These are phyloP conservation scores for Amorphotheca resinae DNA, from an alignment of 495 filamentous ascomycete genomes.

Conservation along the genomic window DNA sequence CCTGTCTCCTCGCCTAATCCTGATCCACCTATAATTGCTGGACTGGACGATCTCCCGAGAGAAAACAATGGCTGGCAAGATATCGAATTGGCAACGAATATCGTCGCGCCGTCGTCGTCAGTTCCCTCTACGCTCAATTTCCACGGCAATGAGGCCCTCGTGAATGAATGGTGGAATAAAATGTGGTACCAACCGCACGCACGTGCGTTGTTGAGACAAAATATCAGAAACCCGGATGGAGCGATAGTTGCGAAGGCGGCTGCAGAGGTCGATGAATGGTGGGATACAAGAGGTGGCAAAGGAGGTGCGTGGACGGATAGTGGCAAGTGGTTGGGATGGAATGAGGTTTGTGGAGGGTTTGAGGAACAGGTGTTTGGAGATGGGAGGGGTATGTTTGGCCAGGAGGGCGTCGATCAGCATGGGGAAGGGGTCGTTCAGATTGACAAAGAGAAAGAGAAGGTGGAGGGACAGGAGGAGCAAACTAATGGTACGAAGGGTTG, in stretches of 20 bases:
- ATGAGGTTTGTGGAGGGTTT: constrained; percentile 39
- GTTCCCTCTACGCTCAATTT: constrained; percentile 40
- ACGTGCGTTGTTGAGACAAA: constrained; percentile 37
- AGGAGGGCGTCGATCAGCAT: constrained; percentile 9
- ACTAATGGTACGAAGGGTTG: no score
- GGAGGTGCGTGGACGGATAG: constrained; percentile 50
- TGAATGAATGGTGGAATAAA: constrained; percentile 31
- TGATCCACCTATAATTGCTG: constrained; percentile 26
- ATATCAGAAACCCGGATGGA: constrained; percentile 32
- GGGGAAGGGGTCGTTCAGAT: background rate
- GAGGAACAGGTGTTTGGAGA: constrained; percentile 37
- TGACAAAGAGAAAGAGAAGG: no score
- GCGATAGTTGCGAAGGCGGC: constrained; percentile 32
- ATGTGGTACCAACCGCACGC: constrained; percentile 47
- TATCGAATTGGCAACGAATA: constrained; percentile 41
- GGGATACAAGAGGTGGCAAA: constrained; percentile 41
- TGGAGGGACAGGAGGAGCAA: background rate
- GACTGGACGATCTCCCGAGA: constrained; percentile 31
- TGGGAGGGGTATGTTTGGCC: constrained; percentile 19
- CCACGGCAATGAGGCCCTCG: constrained; percentile 26
- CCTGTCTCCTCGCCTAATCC: constrained; percentile 16
- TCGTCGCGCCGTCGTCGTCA: constrained; percentile 27
- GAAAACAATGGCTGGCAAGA: constrained; percentile 30
- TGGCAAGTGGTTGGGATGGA: constrained; percentile 39
- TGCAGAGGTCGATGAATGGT: constrained; percentile 38